phyloP scores from a whole-genome alignment of 805 yeast genomes.

The Sugiyamaella boreocaroliniensis region DNA sequence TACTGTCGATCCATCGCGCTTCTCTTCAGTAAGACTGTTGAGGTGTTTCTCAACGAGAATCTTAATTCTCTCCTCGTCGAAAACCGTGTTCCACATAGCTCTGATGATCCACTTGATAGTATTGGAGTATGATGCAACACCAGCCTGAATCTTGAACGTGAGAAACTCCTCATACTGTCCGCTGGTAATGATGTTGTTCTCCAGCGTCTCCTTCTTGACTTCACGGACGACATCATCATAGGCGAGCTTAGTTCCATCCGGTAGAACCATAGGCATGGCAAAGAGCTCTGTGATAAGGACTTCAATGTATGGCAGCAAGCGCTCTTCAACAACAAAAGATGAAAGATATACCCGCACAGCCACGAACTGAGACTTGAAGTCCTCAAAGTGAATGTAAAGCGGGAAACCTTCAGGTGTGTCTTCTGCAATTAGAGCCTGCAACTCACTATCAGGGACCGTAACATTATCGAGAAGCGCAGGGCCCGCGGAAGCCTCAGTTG shows the following conservation, averaged over 20 bases:
- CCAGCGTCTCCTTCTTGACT: constrained; percentile 65
- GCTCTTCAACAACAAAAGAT: constrained; percentile 45
- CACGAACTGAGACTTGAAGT: constrained; percentile 71
- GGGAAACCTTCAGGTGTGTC: constrained; percentile 40
- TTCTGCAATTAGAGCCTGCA: constrained; percentile 2
- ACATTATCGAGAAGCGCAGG: constrained; percentile 25
- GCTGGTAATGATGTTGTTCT: constrained; percentile 48
- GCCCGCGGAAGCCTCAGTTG: constrained; percentile 60
- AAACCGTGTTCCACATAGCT: constrained; percentile 56
- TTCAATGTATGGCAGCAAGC: constrained; percentile 57
- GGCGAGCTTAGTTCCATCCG: constrained; percentile 52
- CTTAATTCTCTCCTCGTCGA: constrained; percentile 65
- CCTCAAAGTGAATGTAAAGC: constrained; percentile 69
- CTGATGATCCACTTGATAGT: constrained; percentile 75
- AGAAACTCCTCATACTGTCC: constrained; percentile 61
- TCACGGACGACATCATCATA: constrained; percentile 72
- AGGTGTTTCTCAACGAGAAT: constrained; percentile 57
- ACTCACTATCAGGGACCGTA: neutral
- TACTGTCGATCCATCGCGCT: constrained; percentile 59
- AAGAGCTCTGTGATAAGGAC: constrained; percentile 59
- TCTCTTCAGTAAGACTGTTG: constrained; percentile 53
- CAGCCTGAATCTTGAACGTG: constrained; percentile 54
- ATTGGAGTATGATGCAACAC: constrained; percentile 50
- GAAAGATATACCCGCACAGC: constrained; percentile 57
- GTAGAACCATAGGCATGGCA: constrained; percentile 60